Conservation (phyloP, 2,329 filamentous ascomycete species). For the Thielaviopsis ethacetica region DNA sequence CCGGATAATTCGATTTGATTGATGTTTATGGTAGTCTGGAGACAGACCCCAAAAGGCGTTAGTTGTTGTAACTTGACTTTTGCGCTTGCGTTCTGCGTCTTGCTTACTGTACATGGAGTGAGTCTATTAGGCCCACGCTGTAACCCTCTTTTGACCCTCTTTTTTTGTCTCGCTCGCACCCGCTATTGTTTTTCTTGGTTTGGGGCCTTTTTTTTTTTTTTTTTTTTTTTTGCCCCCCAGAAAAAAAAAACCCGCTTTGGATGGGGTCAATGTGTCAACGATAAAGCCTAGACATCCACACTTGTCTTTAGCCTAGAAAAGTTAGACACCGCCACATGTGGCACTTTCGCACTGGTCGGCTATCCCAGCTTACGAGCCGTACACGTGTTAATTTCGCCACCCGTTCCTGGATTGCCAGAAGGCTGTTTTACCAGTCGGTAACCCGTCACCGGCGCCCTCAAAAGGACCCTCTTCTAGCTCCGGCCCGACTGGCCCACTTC, state of each 20-base stretch:
- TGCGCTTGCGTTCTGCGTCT: neutral
- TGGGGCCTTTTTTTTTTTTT: neutral
- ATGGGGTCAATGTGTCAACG: constrained; percentile 9
- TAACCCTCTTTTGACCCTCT: neutral
- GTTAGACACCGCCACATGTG: constrained; percentile 8
- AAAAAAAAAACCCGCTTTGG: constrained; percentile 8
- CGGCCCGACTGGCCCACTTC: constrained; percentile 12
- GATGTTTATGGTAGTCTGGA: neutral
- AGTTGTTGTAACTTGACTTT: neutral
- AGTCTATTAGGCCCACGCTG: neutral
- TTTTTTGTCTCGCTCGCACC: neutral
- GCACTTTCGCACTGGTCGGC: constrained; percentile 2
- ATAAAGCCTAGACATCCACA: neutral
- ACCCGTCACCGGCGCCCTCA: constrained; percentile 9
- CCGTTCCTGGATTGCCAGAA: constrained; percentile 10
- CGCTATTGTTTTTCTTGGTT: neutral
- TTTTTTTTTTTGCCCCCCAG: neutral
- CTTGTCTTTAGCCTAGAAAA: neutral
- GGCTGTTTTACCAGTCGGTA: constrained; percentile 7
- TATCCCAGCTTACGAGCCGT: neutral
- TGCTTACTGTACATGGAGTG: neutral
- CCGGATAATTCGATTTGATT: neutral
- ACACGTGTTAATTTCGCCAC: constrained; percentile 6
- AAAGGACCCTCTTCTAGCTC: constrained; percentile 6
- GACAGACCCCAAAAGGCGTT: neutral